Evolutionary conservation across 495 filamentous ascomycete genomes (phyloP).

Genomic region (Aspergillus ostianus): DNA sequence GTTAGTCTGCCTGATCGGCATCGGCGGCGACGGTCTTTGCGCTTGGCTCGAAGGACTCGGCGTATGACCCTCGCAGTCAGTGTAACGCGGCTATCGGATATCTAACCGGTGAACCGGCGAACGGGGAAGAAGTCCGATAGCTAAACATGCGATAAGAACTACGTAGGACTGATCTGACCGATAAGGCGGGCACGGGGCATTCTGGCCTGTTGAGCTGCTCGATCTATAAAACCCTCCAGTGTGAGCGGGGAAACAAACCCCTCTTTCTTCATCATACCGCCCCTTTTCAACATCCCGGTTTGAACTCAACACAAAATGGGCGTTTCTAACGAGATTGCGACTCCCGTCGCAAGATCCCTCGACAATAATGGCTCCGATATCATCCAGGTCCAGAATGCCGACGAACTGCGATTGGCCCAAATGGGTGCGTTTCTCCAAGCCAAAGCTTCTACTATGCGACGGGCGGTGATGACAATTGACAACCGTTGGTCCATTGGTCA

Average conservation of each 20-base stretch:
- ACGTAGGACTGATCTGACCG: neutral
- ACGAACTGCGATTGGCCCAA: constrained; percentile 42
- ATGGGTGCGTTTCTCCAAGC: constrained; percentile 31
- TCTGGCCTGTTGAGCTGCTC: neutral
- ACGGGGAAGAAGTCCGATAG: neutral
- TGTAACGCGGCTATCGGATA: neutral
- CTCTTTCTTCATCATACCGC: neutral
- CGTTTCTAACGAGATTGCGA: neutral
- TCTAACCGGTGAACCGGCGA: neutral
- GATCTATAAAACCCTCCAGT: neutral
- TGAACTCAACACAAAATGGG: neutral
- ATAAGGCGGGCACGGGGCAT: neutral
- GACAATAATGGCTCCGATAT: constrained; percentile 5
- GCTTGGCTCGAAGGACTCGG: too few species aligned
- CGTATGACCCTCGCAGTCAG: too few species aligned
- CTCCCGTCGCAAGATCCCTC: neutral
- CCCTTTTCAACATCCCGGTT: neutral
- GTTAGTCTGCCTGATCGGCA: neutral
- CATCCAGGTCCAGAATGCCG: constrained; percentile 29
- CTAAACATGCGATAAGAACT: neutral
- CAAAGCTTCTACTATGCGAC: neutral
- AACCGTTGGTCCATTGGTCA: constrained; percentile 3
- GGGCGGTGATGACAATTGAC: neutral
- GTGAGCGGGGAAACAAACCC: neutral
- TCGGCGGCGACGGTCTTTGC: too few species aligned